phyloP scores from a whole-genome alignment of 2,329 filamentous ascomycete genomes.

The Botrytis tulipae region DNA sequence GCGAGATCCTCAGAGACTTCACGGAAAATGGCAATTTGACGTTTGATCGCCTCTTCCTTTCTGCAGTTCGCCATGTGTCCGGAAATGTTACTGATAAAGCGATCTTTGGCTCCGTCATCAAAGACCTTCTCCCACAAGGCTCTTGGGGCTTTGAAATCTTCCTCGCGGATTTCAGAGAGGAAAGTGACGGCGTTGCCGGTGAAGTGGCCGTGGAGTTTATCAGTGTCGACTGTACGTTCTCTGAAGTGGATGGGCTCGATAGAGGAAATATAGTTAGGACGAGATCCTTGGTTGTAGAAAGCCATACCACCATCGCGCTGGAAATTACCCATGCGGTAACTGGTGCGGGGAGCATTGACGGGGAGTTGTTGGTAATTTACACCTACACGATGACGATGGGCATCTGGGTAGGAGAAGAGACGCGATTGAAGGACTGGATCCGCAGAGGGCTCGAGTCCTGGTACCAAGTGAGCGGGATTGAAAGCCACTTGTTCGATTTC shows the following conservation, averaged over 20 bases:
- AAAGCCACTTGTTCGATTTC: slow-evolving; percentile 69
- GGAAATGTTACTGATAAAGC: slow-evolving; percentile 58
- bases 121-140: slow-evolving; percentile 42
- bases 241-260: slow-evolving; percentile 37
- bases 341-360: slow-evolving; percentile 39
- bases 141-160: slow-evolving; percentile 39
- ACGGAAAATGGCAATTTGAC: slow-evolving; percentile 60
- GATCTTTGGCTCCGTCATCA: slow-evolving; percentile 53
- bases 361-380: slow-evolving; percentile 58
- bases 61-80: slow-evolving; percentile 55
- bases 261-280: slow-evolving; percentile 45
- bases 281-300: slow-evolving; percentile 48
- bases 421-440: slow-evolving; percentile 67
- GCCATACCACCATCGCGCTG: slow-evolving; percentile 42
- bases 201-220: slow-evolving; percentile 49
- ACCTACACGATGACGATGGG: slow-evolving; percentile 55
- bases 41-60: slow-evolving; percentile 52
- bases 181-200: slow-evolving; percentile 47
- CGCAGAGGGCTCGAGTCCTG: slow-evolving; percentile 65
- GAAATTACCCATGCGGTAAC: slow-evolving; percentile 33
- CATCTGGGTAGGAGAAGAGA: slow-evolving; percentile 68
- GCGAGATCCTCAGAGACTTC: slow-evolving; percentile 56
- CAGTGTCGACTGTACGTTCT: slow-evolving; percentile 42
- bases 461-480: slow-evolving; percentile 62
- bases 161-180: slow-evolving; percentile 42